phyloP scores from a whole-genome alignment of 106 monocot species.

The Apostasia ramifera region DNA sequence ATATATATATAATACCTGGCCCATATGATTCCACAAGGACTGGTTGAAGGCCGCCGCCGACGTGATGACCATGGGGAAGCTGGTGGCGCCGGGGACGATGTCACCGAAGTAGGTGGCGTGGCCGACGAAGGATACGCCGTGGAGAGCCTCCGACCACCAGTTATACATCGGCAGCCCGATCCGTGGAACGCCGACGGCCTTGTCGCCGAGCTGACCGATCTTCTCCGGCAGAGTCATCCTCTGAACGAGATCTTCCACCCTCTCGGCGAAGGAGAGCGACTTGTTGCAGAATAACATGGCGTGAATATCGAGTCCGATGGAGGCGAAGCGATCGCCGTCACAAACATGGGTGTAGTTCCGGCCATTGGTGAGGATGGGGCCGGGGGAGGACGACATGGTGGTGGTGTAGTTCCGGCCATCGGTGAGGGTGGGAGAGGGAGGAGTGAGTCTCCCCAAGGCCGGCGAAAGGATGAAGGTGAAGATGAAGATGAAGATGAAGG shows the following conservation, averaged over 20 bases:
- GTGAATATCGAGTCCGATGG: neutral
- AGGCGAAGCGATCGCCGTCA: neutral
- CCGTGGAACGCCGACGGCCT: neutral
- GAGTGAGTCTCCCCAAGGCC: too few relatives aligned
- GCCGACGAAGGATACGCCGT: conserved; percentile 32
- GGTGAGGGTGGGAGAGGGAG: too few relatives aligned
- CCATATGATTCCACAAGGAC: conserved; percentile 12
- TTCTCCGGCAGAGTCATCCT: conserved; percentile 19
- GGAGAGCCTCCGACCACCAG: conserved; percentile 44
- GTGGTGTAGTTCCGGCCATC: too few relatives aligned
- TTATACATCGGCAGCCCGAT: conserved; percentile 22
- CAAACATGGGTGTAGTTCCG: conserved; percentile 14
- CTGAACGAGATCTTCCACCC: conserved; percentile 12
- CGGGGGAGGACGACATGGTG: too few relatives aligned
- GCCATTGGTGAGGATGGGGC: too few relatives aligned
- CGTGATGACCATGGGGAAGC: conserved; percentile 5
- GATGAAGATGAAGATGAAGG: too few relatives aligned
- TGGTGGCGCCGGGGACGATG: conserved; percentile 5
- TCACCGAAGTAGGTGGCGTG: conserved; percentile 5
- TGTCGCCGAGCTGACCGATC: conserved; percentile 13
- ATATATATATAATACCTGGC: conserved; percentile 7
- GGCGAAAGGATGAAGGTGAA: too few relatives aligned
- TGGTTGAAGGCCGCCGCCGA: conserved; percentile 13
- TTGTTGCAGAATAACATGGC: conserved; percentile 19
- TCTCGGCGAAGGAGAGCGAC: neutral